phyloP scores from a whole-genome alignment of 2,329 filamentous ascomycete genomes.

The Penicillium sp. region DNA sequence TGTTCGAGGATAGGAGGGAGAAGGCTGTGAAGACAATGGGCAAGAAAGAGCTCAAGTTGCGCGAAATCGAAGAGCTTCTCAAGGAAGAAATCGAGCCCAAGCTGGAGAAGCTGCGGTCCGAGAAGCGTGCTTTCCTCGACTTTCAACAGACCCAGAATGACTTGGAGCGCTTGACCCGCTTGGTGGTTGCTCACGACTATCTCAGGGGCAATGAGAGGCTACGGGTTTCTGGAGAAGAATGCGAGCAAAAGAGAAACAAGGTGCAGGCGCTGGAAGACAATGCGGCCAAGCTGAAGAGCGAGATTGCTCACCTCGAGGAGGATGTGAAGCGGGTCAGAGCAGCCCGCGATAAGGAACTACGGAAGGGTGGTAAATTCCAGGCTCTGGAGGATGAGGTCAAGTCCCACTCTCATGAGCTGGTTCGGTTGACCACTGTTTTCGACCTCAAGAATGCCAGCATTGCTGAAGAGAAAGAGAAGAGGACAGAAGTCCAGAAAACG shows the following conservation, averaged over 20 bases:
- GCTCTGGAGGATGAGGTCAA: slow-evolving; percentile 88
- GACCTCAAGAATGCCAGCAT: slow-evolving; percentile 85
- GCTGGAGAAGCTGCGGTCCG: slow-evolving; percentile 83
- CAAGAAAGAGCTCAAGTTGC: slow-evolving; percentile 96
- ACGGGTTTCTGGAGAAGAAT: slow-evolving; percentile 68
- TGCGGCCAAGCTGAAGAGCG: slow-evolving; percentile 67
- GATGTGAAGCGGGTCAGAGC: slow-evolving; percentile 78
- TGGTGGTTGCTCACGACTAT: slow-evolving; percentile 94
- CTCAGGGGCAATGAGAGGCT: slow-evolving; percentile 74
- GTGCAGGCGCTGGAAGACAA: slow-evolving; percentile 71
- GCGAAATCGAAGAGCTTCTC: slow-evolving; percentile 85
- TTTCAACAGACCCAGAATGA: slow-evolving; percentile 98
- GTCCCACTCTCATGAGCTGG: slow-evolving; percentile 81
- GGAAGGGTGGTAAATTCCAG: slow-evolving; percentile 89
- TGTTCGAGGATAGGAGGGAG: slow-evolving; percentile 95
- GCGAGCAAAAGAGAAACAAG: slow-evolving; percentile 75
- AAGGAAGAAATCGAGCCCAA: slow-evolving; percentile 97
- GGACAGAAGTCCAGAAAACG: slow-evolving; percentile 61
- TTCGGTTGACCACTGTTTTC: slow-evolving; percentile 76
- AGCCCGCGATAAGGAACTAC: slow-evolving; percentile 83
- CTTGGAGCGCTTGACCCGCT: slow-evolving; percentile 77
- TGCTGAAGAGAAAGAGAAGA: slow-evolving; percentile 72
- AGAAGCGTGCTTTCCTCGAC: slow-evolving; percentile 92
- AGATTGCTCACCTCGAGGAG: slow-evolving; percentile 84
- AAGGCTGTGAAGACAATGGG: slow-evolving; percentile 97